Percentiles rank a stretch among this genome's conserved stretches.
These are phyloP conservation scores for Penicillium sp. DNA, from an alignment of 2,329 filamentous ascomycete genomes.

Conservation along the genomic window DNA sequence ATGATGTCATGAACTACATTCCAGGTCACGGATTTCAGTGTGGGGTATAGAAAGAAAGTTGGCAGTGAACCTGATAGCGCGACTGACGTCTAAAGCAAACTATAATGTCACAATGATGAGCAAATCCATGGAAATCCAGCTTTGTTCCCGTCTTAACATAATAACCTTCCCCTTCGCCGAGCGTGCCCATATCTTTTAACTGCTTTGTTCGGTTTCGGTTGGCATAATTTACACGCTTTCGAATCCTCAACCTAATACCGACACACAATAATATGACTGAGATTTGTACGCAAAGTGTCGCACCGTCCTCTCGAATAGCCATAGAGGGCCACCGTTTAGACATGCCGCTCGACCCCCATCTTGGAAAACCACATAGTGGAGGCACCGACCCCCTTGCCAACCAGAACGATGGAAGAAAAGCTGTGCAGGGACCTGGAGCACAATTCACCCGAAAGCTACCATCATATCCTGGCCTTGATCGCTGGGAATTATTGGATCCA, in stretches of 20 bases:
- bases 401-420: neutral
- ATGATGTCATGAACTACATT: neutral
- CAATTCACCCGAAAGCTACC: conserved; percentile 2
- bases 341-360: neutral
- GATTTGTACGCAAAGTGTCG: neutral
- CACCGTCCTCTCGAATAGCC: neutral
- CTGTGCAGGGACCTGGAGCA: neutral
- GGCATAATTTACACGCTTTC: neutral
- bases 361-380: neutral
- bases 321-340: neutral
- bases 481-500: conserved; percentile 11
- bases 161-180: neutral
- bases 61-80: neutral
- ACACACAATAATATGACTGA: neutral
- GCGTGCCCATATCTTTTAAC: neutral
- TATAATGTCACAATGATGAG: conserved; percentile 2
- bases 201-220: neutral
- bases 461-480: conserved; percentile 14
- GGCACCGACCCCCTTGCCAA: neutral
- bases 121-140: neutral
- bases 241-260: neutral
- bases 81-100: neutral
- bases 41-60: neutral
- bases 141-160: too few relatives aligned
- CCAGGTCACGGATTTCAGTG: neutral